These are phyloP conservation scores for Aspergillus fumigatiaffinis DNA, from an alignment of 2,329 filamentous ascomycete genomes.

Conservation along the genomic window DNA sequence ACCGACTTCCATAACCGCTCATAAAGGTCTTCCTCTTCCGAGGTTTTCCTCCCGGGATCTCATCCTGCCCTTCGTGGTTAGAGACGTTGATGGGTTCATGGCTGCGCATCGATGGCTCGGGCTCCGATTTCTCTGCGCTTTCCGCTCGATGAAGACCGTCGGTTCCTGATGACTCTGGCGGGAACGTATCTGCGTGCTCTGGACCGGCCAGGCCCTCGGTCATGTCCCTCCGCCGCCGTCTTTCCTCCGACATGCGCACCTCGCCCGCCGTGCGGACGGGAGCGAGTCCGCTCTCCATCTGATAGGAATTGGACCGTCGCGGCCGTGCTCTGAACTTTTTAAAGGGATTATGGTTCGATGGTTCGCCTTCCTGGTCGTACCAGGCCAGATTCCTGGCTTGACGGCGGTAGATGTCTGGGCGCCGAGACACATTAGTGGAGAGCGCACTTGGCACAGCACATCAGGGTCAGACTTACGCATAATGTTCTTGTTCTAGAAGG, in stretches of 20 bases:
- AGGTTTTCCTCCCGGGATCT: slow-evolving; percentile 13
- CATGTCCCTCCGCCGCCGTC: slow-evolving; percentile 22
- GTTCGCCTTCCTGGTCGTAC: slow-evolving; percentile 39
- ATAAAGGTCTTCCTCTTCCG: slow-evolving; percentile 24
- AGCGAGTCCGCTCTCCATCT: slow-evolving; percentile 27
- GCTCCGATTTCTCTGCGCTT: slow-evolving; percentile 9
- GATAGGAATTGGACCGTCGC: slow-evolving; percentile 24
- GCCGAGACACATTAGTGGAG: neutral
- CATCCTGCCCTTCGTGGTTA: slow-evolving; percentile 12
- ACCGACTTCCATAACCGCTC: slow-evolving; percentile 13
- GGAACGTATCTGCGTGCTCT: slow-evolving; percentile 23
- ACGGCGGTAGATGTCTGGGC: slow-evolving; percentile 37
- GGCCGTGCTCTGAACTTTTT: slow-evolving; percentile 34
- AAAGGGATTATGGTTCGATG: slow-evolving; percentile 39
- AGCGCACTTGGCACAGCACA: neutral
- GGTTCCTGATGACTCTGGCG: slow-evolving; percentile 22
- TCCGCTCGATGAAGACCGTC: slow-evolving; percentile 12
- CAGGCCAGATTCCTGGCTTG: slow-evolving; percentile 38
- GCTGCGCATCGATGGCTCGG: slow-evolving; percentile 25
- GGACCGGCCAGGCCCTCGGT: slow-evolving; percentile 19
- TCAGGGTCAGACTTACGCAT: slow-evolving; percentile 5
- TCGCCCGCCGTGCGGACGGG: slow-evolving; percentile 22
- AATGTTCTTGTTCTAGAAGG: neutral
- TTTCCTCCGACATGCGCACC: slow-evolving; percentile 19
- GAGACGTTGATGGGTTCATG: slow-evolving; percentile 30